Evolutionary conservation across 768 basidiomycete species (phyloP).

Genomic region (Boletus tylopilopsis): DNA sequence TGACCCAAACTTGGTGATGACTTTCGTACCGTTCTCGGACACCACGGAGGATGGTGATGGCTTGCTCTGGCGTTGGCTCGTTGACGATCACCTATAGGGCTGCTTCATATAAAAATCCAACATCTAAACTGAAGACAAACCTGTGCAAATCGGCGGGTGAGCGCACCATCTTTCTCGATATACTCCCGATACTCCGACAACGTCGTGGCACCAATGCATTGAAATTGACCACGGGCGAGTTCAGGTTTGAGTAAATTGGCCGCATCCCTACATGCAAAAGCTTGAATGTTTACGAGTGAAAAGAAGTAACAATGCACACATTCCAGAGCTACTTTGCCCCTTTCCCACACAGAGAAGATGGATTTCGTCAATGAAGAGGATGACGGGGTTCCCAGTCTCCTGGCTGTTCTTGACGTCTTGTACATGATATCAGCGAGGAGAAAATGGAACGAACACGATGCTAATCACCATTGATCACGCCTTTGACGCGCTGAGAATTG

Average conservation of each 20-base stretch:
- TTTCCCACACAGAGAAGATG: background rate
- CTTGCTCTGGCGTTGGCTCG: background rate
- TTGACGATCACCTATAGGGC: background rate
- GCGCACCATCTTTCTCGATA: background rate
- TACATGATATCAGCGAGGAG: no score
- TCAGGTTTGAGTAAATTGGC: background rate
- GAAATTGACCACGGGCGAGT: background rate
- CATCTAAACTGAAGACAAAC: background rate
- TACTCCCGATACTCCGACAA: background rate
- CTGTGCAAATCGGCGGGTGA: background rate
- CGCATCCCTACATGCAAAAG: background rate
- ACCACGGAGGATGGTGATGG: background rate
- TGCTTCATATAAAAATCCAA: background rate
- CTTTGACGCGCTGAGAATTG: background rate
- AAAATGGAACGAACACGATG: background rate
- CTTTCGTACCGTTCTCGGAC: background rate
- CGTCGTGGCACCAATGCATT: background rate
- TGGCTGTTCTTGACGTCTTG: background rate
- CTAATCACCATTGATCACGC: background rate
- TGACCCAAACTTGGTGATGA: background rate
- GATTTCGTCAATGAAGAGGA: background rate
- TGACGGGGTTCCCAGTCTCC: background rate
- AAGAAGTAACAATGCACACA: background rate
- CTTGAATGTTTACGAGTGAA: no score
- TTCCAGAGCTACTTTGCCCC: background rate